phyloP scores from a whole-genome alignment of 805 yeast species.

The Starmerella asiatica region DNA sequence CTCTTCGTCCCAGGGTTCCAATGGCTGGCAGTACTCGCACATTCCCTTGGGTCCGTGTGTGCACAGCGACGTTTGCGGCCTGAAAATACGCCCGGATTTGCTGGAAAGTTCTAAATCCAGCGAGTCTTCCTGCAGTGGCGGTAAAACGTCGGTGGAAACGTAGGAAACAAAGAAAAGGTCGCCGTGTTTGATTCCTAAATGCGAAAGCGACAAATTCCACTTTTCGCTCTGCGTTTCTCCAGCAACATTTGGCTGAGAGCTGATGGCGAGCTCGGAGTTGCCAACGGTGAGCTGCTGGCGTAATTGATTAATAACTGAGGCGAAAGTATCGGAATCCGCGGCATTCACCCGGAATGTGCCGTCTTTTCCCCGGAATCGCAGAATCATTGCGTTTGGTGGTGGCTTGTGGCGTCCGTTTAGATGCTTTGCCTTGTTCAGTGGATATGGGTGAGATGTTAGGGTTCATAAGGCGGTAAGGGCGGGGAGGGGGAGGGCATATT shows the following conservation, averaged over 20 bases:
- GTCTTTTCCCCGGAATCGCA: slow-evolving; percentile 70
- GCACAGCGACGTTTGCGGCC: slow-evolving; percentile 53
- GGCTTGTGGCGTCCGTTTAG: too few species aligned
- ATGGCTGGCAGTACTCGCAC: slow-evolving; percentile 94
- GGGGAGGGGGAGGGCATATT: too few species aligned
- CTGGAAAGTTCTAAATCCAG: slow-evolving; percentile 50
- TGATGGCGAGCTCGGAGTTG: slow-evolving; percentile 27
- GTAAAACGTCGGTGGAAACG: neutral
- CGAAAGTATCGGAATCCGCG: slow-evolving; percentile 35
- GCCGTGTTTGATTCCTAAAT: slow-evolving; percentile 38
- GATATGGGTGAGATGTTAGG: too few species aligned
- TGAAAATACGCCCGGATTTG: slow-evolving; percentile 56
- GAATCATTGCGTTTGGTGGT: too few species aligned
- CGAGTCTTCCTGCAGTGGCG: neutral
- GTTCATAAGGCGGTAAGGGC: too few species aligned
- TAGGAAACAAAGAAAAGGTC: slow-evolving; percentile 41
- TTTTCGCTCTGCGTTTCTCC: slow-evolving; percentile 30
- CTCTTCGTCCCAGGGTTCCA: slow-evolving; percentile 84
- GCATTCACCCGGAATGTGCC: slow-evolving; percentile 64
- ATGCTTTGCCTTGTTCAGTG: too few species aligned
- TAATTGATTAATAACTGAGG: slow-evolving; percentile 29
- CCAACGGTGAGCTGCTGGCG: slow-evolving; percentile 28
- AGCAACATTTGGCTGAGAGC: slow-evolving; percentile 34
- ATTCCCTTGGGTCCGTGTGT: slow-evolving; percentile 85
- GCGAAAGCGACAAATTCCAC: slow-evolving; percentile 28